A percentile compares a stretch with the other conserved stretches of the same genome.
These are phyloP conservation scores for Marchantia paleacea DNA, from an alignment of 225 moss, liverwort and hornwort genomes.

Conservation along the genomic window DNA sequence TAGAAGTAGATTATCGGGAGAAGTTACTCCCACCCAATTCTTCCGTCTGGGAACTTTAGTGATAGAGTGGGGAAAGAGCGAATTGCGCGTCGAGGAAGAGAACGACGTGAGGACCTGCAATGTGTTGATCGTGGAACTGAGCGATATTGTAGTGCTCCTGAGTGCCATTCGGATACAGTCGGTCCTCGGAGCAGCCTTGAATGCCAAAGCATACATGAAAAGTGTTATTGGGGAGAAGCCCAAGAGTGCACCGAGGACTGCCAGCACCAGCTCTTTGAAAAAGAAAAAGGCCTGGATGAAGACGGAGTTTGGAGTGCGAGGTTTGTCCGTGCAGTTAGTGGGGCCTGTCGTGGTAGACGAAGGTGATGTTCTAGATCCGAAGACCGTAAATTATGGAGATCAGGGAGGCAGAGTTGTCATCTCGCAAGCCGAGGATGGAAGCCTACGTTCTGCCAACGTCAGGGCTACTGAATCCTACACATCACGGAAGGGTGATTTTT, in stretches of 20 bases:
- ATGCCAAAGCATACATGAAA: slow-evolving; percentile 62
- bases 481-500: slow-evolving; percentile 47
- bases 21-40: slow-evolving; percentile 61
- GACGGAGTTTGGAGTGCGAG: slow-evolving; percentile 58
- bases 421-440: slow-evolving; percentile 65
- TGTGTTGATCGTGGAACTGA: slow-evolving; percentile 66
- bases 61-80: slow-evolving; percentile 80
- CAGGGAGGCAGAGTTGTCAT: slow-evolving; percentile 75
- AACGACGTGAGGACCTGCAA: slow-evolving; percentile 51
- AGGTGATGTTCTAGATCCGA: slow-evolving; percentile 65
- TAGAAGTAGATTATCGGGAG: slow-evolving; percentile 33
- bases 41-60: slow-evolving; percentile 82
- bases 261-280: slow-evolving; percentile 42
- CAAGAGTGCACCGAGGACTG: slow-evolving; percentile 31
- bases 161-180: slow-evolving; percentile 62
- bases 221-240: slow-evolving; percentile 45
- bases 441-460: slow-evolving; percentile 66
- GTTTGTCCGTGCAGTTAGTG: slow-evolving; percentile 67
- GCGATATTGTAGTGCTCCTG: slow-evolving; percentile 59
- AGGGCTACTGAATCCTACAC: slow-evolving; percentile 42
- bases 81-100: slow-evolving; percentile 53
- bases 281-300: slow-evolving; percentile 55
- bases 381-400: slow-evolving; percentile 80
- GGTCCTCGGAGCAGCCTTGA: slow-evolving; percentile 60
- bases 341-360: slow-evolving; percentile 67